Percentiles rank a stretch among this genome's conserved stretches.
Evolutionary conservation across 1,139 yeast genomes (phyloP).

Genomic region (Geotrichum siamense): DNA sequence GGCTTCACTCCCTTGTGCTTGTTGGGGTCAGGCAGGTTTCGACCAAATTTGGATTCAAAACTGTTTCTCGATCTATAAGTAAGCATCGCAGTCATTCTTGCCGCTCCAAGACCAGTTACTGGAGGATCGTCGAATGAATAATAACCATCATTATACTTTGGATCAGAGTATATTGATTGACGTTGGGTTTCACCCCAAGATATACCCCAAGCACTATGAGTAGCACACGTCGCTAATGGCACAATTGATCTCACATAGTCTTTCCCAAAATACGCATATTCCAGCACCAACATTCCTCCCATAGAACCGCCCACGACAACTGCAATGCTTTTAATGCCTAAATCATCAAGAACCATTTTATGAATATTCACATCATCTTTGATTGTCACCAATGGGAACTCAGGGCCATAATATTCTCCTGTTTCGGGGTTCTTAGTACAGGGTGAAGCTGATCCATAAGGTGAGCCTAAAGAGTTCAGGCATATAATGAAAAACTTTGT

Average conservation of each 20-base stretch:
- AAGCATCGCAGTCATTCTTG: slow-evolving; percentile 91
- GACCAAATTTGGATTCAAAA: slow-evolving; percentile 83
- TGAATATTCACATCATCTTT: slow-evolving; percentile 87
- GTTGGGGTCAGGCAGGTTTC: slow-evolving; percentile 55
- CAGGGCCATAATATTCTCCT: slow-evolving; percentile 79
- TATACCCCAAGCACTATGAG: slow-evolving; percentile 97
- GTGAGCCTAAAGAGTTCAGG: slow-evolving; percentile 86
- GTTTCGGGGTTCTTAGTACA: slow-evolving; percentile 68
- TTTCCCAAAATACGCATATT: slow-evolving; percentile 69
- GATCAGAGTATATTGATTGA: slow-evolving; percentile 91
- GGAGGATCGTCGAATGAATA: slow-evolving; percentile 75
- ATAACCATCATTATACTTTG: slow-evolving; percentile 84
- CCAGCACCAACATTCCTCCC: slow-evolving; percentile 98
- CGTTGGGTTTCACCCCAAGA: slow-evolving; percentile 99
- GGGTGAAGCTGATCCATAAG: slow-evolving; percentile 94
- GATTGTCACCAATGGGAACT: slow-evolving; percentile 85
- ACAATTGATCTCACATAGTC: slow-evolving; percentile 64
- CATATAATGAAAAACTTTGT: slow-evolving; percentile 78
- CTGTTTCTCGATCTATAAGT: slow-evolving; percentile 90
- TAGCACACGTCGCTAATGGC: slow-evolving; percentile 88
- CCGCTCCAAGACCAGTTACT: slow-evolving; percentile 81
- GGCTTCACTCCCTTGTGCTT: slow-evolving; percentile 33
- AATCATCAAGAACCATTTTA: slow-evolving; percentile 56
- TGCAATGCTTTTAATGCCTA: slow-evolving; percentile 71
- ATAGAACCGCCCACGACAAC: slow-evolving; percentile 92